Evolutionary conservation across 2,329 filamentous ascomycete species (phyloP).

Genomic region (Scedosporium minutisporum): DNA sequence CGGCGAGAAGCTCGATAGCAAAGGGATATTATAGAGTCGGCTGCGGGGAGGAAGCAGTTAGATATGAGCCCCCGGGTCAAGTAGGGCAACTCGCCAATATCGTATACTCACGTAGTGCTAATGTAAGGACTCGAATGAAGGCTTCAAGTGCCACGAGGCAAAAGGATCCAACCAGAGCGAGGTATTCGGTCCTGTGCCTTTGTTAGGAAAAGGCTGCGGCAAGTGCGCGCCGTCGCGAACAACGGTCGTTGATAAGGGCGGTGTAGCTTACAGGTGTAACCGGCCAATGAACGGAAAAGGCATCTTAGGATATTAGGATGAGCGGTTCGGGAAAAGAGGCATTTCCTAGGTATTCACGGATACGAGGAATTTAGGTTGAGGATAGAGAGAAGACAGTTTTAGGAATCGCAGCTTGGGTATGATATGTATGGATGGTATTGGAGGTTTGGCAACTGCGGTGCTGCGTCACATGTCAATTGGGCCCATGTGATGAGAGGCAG

Average conservation of each 20-base stretch:
- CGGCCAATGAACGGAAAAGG: conserved; percentile 43
- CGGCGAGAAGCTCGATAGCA: conserved; percentile 75
- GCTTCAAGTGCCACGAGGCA: conserved; percentile 73
- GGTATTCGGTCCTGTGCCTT: conserved; percentile 63
- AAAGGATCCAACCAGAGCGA: conserved; percentile 77
- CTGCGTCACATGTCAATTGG: neutral
- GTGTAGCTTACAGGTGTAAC: conserved; percentile 36
- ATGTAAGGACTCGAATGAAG: conserved; percentile 73
- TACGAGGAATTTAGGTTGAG: neutral
- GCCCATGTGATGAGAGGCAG: neutral
- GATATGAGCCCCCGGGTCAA: neutral
- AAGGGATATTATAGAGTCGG: conserved; percentile 69
- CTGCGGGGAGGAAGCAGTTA: conserved; percentile 27
- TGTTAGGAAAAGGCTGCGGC: conserved; percentile 3
- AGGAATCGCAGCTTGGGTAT: neutral
- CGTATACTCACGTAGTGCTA: conserved; percentile 64
- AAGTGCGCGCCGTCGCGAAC: conserved; percentile 6
- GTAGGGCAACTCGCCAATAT: neutral
- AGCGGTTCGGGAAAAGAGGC: conserved; percentile 4
- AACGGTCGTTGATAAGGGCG: conserved; percentile 2
- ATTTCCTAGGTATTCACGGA: conserved; percentile 2
- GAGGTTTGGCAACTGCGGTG: neutral
- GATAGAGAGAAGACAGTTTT: neutral
- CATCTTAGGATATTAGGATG: conserved; percentile 24
- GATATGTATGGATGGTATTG: neutral